Conservation (phyloP, 2,329 filamentous ascomycete species). For the Arthroderma uncinatum region DNA sequence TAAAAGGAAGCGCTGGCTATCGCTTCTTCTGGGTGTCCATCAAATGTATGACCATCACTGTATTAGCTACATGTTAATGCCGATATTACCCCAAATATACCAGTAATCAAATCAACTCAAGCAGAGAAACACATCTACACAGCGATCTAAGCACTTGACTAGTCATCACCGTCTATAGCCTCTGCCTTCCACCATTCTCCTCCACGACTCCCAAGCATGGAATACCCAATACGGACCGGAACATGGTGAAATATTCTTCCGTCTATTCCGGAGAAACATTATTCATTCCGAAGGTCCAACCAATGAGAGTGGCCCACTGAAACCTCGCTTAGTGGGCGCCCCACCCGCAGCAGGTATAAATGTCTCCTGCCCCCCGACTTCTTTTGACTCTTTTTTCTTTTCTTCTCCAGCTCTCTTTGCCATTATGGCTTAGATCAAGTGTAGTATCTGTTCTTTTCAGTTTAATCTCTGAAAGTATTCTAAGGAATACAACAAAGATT, state of each 20-base stretch:
- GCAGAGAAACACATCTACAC: no score
- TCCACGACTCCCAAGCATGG: no score
- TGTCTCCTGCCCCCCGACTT: constrained; percentile 11
- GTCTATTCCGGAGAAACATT: no score
- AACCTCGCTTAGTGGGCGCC: constrained; percentile 13
- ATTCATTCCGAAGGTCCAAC: not conserved
- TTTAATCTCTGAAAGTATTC: constrained; percentile 86
- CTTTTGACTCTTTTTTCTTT: constrained; percentile 31
- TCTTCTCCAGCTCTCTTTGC: constrained; percentile 42
- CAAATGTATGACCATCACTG: no score
- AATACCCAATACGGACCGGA: not conserved
- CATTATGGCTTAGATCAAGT: constrained; percentile 73
- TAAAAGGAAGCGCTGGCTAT: not conserved
- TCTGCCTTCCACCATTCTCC: no score
- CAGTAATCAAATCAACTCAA: no score
- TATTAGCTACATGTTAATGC: no score
- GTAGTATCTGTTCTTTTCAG: constrained; percentile 96
- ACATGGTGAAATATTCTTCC: not conserved
- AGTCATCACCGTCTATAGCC: no score
- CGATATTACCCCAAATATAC: no score
- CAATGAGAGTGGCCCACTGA: constrained; percentile 5
- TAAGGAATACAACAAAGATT: constrained; percentile 65
- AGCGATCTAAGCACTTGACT: no score
- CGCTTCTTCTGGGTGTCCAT: not conserved
- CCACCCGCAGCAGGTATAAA: constrained; percentile 23